These are phyloP conservation scores for Metroxylon sagu DNA, from an alignment of 176 grass and related monocot genomes.

Conservation along the genomic window DNA sequence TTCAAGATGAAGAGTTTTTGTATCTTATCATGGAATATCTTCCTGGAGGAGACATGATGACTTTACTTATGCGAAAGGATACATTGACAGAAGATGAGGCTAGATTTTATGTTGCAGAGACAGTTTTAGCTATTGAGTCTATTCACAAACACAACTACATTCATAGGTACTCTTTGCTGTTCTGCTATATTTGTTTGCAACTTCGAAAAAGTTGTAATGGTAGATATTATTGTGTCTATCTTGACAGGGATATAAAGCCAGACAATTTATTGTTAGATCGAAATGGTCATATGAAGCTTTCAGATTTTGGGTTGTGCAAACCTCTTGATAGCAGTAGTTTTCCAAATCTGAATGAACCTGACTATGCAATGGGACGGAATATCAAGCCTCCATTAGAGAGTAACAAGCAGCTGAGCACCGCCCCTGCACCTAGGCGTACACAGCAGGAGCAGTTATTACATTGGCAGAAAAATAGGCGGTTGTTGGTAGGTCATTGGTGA, in stretches of 20 bases:
- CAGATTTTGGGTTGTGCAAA: slow-evolving; percentile 22
- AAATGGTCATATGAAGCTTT: slow-evolving; percentile 22
- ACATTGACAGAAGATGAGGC: slow-evolving; percentile 62
- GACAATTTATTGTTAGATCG: slow-evolving; percentile 16
- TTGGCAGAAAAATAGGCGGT: slow-evolving; percentile 17
- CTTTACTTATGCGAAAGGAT: slow-evolving; percentile 72
- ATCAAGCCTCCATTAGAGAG: not conserved
- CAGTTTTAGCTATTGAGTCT: slow-evolving; percentile 71
- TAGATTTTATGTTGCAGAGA: slow-evolving; percentile 64
- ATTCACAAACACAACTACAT: slow-evolving; percentile 79
- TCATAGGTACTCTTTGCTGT: slow-evolving; percentile 42
- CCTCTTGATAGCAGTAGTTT: slow-evolving; percentile 19
- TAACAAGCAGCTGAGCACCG: not conserved
- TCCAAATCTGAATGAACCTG: slow-evolving; percentile 22
- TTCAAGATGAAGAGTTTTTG: slow-evolving; percentile 65
- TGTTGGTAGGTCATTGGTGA: slow-evolving; percentile 3
- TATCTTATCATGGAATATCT: slow-evolving; percentile 82
- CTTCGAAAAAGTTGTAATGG: no score
- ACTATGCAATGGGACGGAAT: not conserved
- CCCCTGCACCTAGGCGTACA: slow-evolving; percentile 12
- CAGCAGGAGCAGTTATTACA: slow-evolving; percentile 17
- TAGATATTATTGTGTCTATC: not conserved
- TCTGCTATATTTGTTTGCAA: no score
- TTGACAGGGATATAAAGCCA: slow-evolving; percentile 15
- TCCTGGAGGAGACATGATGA: slow-evolving; percentile 88